Evolutionary conservation across 148 eudicot species (phyloP).

Genomic region (Chenopodium quinoa): DNA sequence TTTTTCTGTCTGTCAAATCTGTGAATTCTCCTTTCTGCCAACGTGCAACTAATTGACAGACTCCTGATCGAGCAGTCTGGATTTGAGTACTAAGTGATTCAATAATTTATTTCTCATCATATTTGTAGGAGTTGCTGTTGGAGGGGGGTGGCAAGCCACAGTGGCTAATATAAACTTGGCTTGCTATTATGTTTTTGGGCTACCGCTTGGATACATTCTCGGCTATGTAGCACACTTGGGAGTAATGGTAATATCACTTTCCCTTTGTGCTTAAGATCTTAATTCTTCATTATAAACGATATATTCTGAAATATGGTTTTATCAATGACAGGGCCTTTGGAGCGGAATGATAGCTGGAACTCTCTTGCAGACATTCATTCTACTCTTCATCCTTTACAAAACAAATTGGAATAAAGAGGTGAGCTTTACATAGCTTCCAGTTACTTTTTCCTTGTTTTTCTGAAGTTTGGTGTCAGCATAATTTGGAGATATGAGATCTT

Average conservation of each 20-base stretch:
- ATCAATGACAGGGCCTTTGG: constrained; percentile 67
- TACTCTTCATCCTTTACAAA: constrained; percentile 52
- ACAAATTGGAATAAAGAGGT: constrained; percentile 90
- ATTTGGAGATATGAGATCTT: neutral
- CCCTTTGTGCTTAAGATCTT: neutral
- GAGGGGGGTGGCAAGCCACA: constrained; percentile 89
- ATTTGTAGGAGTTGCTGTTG: constrained; percentile 67
- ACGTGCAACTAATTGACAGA: neutral
- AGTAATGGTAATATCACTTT: constrained; percentile 34
- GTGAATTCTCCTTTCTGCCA: neutral
- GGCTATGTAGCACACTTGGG: constrained; percentile 62
- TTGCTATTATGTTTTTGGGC: constrained; percentile 62
- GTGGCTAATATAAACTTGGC: constrained; percentile 79
- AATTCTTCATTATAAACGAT: neutral
- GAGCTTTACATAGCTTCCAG: neutral
- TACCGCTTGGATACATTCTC: constrained; percentile 63
- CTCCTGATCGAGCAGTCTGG: neutral
- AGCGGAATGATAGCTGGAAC: constrained; percentile 75
- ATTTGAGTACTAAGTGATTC: no score
- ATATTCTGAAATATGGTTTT: neutral
- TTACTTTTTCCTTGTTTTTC: neutral
- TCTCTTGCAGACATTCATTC: constrained; percentile 55
- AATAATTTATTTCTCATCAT: neutral
- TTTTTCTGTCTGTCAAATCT: no score
- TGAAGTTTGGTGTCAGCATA: neutral